Conservation (phyloP, 257 asterid genomes). For the Solanum rostratum region DNA sequence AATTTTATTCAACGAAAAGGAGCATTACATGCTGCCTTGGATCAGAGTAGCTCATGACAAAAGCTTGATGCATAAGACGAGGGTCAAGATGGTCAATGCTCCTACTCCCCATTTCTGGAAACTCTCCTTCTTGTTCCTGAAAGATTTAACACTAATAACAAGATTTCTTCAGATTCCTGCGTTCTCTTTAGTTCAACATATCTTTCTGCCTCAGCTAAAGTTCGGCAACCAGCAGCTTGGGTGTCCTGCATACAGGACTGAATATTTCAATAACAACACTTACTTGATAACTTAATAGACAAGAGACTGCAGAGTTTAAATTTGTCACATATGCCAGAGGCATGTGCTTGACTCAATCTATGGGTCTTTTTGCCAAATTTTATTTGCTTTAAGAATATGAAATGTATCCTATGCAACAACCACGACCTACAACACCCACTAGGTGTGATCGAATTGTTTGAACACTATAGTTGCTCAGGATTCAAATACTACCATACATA, state of each 20-base stretch:
- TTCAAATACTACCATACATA: too few relatives aligned
- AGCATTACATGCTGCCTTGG: too few relatives aligned
- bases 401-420: neutral
- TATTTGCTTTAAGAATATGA: neutral
- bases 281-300: too few relatives aligned
- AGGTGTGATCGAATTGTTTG: neutral
- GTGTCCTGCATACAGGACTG: constrained; percentile 53
- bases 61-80: too few relatives aligned
- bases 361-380: neutral
- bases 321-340: too few relatives aligned
- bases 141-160: too few relatives aligned
- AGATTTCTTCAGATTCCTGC: constrained; percentile 54
- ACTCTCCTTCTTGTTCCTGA: too few relatives aligned
- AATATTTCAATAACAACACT: neutral
- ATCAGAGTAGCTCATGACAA: too few relatives aligned
- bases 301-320: too few relatives aligned
- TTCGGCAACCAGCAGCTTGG: constrained; percentile 74
- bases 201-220: constrained; percentile 68
- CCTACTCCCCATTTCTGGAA: too few relatives aligned
- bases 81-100: too few relatives aligned
- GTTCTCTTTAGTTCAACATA: constrained; percentile 62
- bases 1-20: too few relatives aligned
- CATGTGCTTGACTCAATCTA: neutral
- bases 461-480: neutral
- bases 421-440: neutral